A percentile compares a stretch with the other conserved stretches of the same genome.
Conservation (phyloP, 2,329 filamentous ascomycete species). For the Eutypella sp. region DNA sequence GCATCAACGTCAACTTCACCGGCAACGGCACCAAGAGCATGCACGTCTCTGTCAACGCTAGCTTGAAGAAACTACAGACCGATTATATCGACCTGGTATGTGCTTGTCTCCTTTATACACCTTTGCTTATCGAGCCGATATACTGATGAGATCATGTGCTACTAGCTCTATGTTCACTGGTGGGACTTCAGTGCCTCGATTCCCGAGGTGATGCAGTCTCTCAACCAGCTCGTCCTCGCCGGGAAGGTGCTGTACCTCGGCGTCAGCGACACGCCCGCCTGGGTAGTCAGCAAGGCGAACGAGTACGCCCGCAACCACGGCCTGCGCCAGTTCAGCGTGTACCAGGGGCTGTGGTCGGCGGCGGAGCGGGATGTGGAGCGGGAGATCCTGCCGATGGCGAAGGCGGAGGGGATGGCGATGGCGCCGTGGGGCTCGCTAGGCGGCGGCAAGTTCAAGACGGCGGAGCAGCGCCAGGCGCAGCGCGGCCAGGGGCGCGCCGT, state of each 20-base stretch:
- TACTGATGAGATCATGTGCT: background rate
- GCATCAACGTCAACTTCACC: slow-evolving; percentile 46
- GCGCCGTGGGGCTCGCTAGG: slow-evolving; percentile 57
- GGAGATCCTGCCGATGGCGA: slow-evolving; percentile 64
- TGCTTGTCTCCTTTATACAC: background rate
- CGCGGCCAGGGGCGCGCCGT: slow-evolving; percentile 34
- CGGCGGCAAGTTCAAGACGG: slow-evolving; percentile 44
- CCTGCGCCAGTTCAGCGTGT: slow-evolving; percentile 65
- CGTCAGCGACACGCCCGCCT: slow-evolving; percentile 64
- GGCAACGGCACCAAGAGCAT: slow-evolving; percentile 62
- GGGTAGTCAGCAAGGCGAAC: slow-evolving; percentile 62
- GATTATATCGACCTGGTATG: slow-evolving; percentile 62
- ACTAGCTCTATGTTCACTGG: slow-evolving; percentile 56
- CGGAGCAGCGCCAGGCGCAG: slow-evolving; percentile 42
- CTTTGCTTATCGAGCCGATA: background rate
- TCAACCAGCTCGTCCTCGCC: slow-evolving; percentile 53
- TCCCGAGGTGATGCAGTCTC: slow-evolving; percentile 62
- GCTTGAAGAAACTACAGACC: slow-evolving; percentile 57
- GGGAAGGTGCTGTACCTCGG: slow-evolving; percentile 67
- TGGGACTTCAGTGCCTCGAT: slow-evolving; percentile 65
- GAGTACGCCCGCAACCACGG: slow-evolving; percentile 66
- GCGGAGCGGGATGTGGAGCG: slow-evolving; percentile 62
- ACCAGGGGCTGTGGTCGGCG: slow-evolving; percentile 61
- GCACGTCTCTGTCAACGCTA: slow-evolving; percentile 48
- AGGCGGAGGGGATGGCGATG: slow-evolving; percentile 56